Base-by-base conservation (phyloP, 2,329 filamentous ascomycete genomes). In the Fusarium chuoi region DNA sequence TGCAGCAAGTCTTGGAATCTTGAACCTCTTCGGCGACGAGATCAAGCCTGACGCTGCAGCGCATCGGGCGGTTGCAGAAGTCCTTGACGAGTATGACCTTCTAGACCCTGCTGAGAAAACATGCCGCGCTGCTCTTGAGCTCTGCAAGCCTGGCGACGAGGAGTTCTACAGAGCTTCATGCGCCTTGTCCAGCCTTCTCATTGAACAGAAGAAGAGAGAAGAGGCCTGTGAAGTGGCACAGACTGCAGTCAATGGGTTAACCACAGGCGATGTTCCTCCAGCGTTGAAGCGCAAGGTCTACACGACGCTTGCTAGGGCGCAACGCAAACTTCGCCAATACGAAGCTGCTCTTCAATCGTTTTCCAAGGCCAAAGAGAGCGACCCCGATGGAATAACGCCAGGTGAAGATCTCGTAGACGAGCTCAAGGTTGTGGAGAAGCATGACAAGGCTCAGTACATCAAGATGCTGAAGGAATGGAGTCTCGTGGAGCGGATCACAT, bases 401-500 rank as follows among this genome's bases (percentile, higher is more conserved):
- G 67, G 45, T 1, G 8, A 24, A 11, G 58, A 68, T 28, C 67
- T 70, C 2, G 42, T 42, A 0, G 67, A 42, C 5, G 67, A 70
- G 33, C 36, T 70, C 3, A 36, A 13, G 8, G 6, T 69, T 10
- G 39, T 46, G 10, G 38, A 49, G 5, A 46, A 42, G 14, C 24
- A 17, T 0, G 58, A 63, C 8, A 58, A 70, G 26, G 35, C 7
- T 3, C 36, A 45, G 2, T 69, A 64, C 2, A 69, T 70, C 12
- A n/a, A 45, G 2, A 44, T 45, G 3, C 57, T 81, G 1, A 80
- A 79, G 45, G 44, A 36, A 1, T 81, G 77, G 78, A 77, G 42
- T 26, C 68, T 77, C 0, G 38, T 79, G 4, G 78, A 81, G 44
- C 71, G 78, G 5, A 67, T 81, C 6, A 78, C 77, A 0, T 81